Base-by-base conservation (phyloP, 164 flowering plant species). In the Magnolia changhungtana region DNA sequence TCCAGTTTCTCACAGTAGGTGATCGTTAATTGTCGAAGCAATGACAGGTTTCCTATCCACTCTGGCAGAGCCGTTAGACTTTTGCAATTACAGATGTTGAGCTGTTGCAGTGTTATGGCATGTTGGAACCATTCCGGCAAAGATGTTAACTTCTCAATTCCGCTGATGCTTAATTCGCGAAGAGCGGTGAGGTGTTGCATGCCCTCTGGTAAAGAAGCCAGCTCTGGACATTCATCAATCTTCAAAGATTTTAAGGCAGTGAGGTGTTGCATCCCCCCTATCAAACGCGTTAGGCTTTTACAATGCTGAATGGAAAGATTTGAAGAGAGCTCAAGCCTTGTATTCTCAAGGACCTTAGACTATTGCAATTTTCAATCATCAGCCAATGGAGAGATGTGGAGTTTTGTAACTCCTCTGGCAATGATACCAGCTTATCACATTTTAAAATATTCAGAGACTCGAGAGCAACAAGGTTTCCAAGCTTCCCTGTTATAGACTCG, bases 301-400 rank as follows among this genome's bases (percentile, higher is more conserved):
- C 61, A 55, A 2, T 3, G 11, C 10, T 55, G 13, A 16, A 55
- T 55, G 61, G 18, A 11, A 27, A 67, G 19, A 4, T 27, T 1
- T 31, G 8, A 29, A 67, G 71, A 29, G 49, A 24, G 71, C 45
- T 67, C 13, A 16, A 29, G 50, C 18, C 8, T 14, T 7, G n/a
- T 24, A 67, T 7, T 67, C 52, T 19, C 27, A 74, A 7, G n/a
- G 19, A 8, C 8, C 23, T 31, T 10, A 74, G 69, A 13, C 27
- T n/a, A 19, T 8, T 4, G 27, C 67, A 59, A 1, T 29, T 37
- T 10, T 8, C 65, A 14, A 81, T 76, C 58, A 68, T 71, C 64
- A 81, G 49, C 19, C 4, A 20, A 52, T 63, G 61, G 23, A 78
- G 75, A 27, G 45, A 8, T 1, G 20, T 63, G 70, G 76, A 79